A percentile compares a stretch with the other conserved stretches of the same genome.
Evolutionary conservation across 2,329 filamentous ascomycete genomes (phyloP).

Genomic region (Trichoderma sp.): DNA sequence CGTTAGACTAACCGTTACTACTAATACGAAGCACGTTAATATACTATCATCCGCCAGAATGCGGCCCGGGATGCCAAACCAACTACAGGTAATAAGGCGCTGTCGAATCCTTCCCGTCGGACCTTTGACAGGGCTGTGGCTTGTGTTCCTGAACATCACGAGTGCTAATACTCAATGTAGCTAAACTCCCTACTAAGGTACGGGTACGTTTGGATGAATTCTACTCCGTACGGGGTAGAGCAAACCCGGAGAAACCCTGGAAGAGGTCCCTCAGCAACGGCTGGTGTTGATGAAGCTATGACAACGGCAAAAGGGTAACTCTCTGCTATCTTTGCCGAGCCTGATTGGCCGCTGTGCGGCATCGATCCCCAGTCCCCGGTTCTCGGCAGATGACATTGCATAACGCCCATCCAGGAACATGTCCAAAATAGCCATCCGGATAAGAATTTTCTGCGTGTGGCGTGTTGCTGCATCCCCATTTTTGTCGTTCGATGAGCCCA

Average conservation of each 20-base stretch:
- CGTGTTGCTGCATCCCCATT: constrained; percentile 12
- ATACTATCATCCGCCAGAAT: not conserved
- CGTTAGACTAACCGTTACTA: not conserved
- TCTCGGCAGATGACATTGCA: constrained; percentile 9
- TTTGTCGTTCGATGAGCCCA: constrained; percentile 18
- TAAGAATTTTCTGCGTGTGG: not conserved
- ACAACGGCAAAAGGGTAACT: not conserved
- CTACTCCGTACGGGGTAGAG: not conserved
- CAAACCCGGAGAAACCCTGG: not conserved
- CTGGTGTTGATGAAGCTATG: not conserved
- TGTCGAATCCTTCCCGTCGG: not conserved
- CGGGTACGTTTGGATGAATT: not conserved
- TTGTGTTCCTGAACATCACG: not conserved
- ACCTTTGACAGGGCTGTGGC: not conserved
- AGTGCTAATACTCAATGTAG: not conserved
- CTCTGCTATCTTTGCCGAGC: not conserved
- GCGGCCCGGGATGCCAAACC: not conserved
- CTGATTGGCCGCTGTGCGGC: not conserved
- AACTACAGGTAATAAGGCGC: not conserved
- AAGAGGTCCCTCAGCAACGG: not conserved
- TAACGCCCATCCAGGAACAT: not conserved
- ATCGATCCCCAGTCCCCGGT: constrained; percentile 4
- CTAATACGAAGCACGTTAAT: not conserved
- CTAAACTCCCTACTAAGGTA: not conserved
- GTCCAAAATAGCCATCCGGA: not conserved